These are phyloP conservation scores for Crotalaria pallida DNA, from an alignment of 306 rosid genomes.

Conservation along the genomic window DNA sequence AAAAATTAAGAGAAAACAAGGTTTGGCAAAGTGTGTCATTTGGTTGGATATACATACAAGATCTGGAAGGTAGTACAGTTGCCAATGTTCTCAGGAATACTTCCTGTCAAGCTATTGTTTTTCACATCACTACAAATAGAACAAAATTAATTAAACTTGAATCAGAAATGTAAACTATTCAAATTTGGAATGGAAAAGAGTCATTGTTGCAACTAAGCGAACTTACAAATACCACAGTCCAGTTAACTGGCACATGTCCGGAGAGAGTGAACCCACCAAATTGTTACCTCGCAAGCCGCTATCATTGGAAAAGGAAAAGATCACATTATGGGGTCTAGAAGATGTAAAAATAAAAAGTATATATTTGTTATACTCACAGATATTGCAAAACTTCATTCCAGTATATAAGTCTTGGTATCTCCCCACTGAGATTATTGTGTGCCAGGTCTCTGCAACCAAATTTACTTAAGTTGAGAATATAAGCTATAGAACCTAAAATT, in stretches of 20 bases:
- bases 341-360: neutral
- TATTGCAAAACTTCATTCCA: constrained; percentile 99
- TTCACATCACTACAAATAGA: constrained; percentile 69
- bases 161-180: neutral
- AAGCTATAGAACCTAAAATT: neutral
- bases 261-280: constrained; percentile 75
- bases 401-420: constrained; percentile 92
- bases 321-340: neutral
- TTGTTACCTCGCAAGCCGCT: constrained; percentile 96
- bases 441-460: constrained; percentile 68
- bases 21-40: neutral
- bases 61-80: constrained; percentile 97
- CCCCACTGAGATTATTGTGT: constrained; percentile 88
- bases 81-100: constrained; percentile 82
- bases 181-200: neutral
- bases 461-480: neutral
- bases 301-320: neutral
- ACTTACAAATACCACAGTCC: constrained; percentile 99
- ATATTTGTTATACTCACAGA: constrained; percentile 57
- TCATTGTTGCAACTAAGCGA: constrained; percentile 19
- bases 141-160: neutral
- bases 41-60: constrained; percentile 63
- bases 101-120: constrained; percentile 87
- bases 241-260: constrained; percentile 91
- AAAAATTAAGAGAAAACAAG: neutral